Evolutionary conservation across 1,284 basidiomycete genomes (phyloP).

Genomic region (Hymenochaete sp.): DNA sequence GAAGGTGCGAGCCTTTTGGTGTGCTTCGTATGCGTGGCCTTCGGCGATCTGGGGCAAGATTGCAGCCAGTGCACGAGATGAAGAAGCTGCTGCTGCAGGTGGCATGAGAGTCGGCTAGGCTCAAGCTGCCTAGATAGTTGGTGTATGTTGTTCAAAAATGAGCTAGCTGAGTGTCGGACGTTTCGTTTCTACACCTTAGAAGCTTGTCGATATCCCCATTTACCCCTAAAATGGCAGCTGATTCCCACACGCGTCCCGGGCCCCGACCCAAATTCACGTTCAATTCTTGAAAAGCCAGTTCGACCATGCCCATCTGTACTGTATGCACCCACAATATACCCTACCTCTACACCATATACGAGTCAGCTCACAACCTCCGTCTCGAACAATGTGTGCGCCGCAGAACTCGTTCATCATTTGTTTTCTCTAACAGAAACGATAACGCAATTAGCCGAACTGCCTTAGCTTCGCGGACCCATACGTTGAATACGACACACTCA

Average conservation of each 20-base stretch:
- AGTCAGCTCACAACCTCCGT: conserved; percentile 74
- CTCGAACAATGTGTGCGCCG: conserved; percentile 69
- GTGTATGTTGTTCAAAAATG: too few species aligned
- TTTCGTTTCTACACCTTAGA: too few species aligned
- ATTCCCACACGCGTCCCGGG: too few species aligned
- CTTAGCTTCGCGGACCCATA: conserved; percentile 78
- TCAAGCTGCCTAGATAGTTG: too few species aligned
- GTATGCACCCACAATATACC: conserved; percentile 46
- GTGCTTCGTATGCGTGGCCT: conserved; percentile 78
- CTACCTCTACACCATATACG: conserved; percentile 78
- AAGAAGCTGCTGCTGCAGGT: conserved; percentile 31
- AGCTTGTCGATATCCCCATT: too few species aligned
- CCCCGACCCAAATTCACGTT: too few species aligned
- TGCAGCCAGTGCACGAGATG: conserved; percentile 59
- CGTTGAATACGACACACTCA: conserved; percentile 78
- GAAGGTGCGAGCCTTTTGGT: conserved; percentile 91
- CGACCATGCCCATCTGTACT: conserved; percentile 18
- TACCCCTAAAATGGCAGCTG: too few species aligned
- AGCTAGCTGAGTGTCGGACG: too few species aligned
- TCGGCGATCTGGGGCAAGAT: conserved; percentile 66
- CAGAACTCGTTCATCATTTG: conserved; percentile 14
- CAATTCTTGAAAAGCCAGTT: too few species aligned
- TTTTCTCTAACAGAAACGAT: not conserved
- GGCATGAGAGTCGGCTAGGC: conserved; percentile 19
- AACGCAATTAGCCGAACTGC: conserved; percentile 43